Evolutionary conservation across 2,329 filamentous ascomycete species (phyloP).

Genomic region (Penicillium sclerotigenum): DNA sequence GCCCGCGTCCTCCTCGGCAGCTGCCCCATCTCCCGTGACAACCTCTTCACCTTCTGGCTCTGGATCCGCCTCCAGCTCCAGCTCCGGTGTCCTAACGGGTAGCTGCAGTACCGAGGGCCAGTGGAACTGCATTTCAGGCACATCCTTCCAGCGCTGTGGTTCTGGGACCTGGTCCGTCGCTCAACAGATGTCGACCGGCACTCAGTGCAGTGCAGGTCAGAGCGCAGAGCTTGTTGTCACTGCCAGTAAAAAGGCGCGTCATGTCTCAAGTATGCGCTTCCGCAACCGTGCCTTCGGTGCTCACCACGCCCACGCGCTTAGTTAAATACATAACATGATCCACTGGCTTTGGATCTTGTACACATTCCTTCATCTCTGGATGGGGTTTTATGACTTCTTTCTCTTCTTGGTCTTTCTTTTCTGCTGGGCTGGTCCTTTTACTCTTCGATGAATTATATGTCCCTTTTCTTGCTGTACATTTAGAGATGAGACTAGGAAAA

Average conservation of each 20-base stretch:
- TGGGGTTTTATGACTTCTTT: neutral
- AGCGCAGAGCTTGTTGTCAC: constrained; percentile 26
- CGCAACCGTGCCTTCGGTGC: constrained; percentile 24
- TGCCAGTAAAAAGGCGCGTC: constrained; percentile 25
- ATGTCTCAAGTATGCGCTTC: constrained; percentile 29
- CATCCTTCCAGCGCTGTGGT: constrained; percentile 62
- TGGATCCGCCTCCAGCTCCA: constrained; percentile 7
- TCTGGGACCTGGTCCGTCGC: constrained; percentile 54
- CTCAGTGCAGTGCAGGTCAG: constrained; percentile 48
- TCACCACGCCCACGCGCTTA: constrained; percentile 21
- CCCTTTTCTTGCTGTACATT: constrained; percentile 23
- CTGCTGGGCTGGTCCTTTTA: neutral
- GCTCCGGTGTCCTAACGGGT: constrained; percentile 40
- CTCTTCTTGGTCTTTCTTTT: constrained; percentile 7
- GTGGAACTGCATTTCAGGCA: constrained; percentile 59
- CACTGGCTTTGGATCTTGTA: constrained; percentile 19
- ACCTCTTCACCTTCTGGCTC: neutral
- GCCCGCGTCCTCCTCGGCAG: neutral
- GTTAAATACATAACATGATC: constrained; percentile 16
- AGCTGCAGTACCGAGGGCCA: constrained; percentile 54
- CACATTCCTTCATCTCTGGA: neutral
- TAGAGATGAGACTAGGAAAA: constrained; percentile 8
- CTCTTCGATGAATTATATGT: constrained; percentile 9
- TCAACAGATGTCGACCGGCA: constrained; percentile 54
- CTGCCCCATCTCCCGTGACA: neutral